phyloP scores from a whole-genome alignment of 1,139 yeast species.

The Candida smagusa region DNA sequence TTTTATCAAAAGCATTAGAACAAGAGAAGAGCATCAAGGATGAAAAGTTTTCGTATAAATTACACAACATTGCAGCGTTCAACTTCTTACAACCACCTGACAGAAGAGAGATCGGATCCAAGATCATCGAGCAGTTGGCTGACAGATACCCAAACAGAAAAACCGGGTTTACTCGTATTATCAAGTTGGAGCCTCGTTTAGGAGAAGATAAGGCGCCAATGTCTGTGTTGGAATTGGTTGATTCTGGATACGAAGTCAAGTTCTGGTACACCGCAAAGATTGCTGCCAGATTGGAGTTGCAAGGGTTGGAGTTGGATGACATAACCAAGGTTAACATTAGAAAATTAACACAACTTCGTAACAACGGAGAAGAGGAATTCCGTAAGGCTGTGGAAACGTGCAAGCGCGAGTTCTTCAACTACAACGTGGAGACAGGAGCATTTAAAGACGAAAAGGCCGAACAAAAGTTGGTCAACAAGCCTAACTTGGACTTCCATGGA shows the following conservation, averaged over 20 bases:
- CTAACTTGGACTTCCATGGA: conserved; percentile 28
- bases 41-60: conserved; percentile 19
- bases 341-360: conserved; percentile 45
- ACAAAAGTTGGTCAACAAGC: conserved; percentile 32
- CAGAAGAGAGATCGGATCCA: conserved; percentile 42
- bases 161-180: conserved; percentile 85
- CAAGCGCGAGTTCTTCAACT: conserved; percentile 37
- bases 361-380: conserved; percentile 53
- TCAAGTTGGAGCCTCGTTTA: conserved; percentile 79
- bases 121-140: conserved; percentile 62
- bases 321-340: conserved; percentile 57
- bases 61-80: conserved; percentile 23
- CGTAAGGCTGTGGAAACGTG: conserved; percentile 61
- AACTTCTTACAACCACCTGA: conserved; percentile 42
- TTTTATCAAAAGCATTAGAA: conserved; percentile 31
- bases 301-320: conserved; percentile 58
- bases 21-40: conserved; percentile 15
- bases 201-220: conserved; percentile 90
- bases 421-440: conserved; percentile 21
- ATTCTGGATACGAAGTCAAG: conserved; percentile 66
- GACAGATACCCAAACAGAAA: conserved; percentile 59
- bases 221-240: conserved; percentile 85
- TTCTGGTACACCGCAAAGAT: conserved; percentile 75
- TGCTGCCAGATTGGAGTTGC: conserved; percentile 75
- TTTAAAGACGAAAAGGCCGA: conserved; percentile 22